Evolutionary conservation across 2,329 filamentous ascomycete genomes (phyloP), one percentile per base, ranked within the genome.

Genomic region (Sporothrix pallida): DNA sequence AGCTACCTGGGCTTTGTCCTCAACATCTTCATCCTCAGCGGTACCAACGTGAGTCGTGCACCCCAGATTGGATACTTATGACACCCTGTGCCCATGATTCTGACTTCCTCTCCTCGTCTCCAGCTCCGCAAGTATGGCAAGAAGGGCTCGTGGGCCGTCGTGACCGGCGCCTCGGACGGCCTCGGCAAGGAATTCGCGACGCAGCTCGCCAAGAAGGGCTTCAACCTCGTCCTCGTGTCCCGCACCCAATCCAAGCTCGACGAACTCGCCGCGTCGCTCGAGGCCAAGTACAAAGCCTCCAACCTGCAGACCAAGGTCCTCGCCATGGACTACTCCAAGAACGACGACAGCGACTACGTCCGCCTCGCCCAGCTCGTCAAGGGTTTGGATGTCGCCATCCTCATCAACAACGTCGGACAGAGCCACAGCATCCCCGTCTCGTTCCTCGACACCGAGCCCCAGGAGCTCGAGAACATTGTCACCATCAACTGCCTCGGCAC

Each of bases 361-460:
- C 87, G 88, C 65, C 86, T 99, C 68, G 88, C 89, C 77, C 84
- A 88, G 76, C 82, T 93, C 31, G 84, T 97, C 70, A 83, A 89
- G 23, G 91, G 87, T 8, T 88, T 97, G 54, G 95, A 98, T 77
- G 85, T 99, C 37, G 91, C 91, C 62, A 92, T 99, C 75, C 85
- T 99, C 76, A 88, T 99, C 86, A 99, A 99, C 88, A 99, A 99
- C 79, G 96, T 99, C 72, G 96, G 96, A 77, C 91, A 94, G 82
- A 97, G 93, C 83, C 96, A 99, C 86, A 92, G 87, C 82, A 97
- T 98, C 72, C 96, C 96, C 1, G 94, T 97, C 0, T 88, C 94
- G 0, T 99, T 99, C 84, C 85, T 92, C 69, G 88, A 93, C 79
- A 98, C 95, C 0, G 83, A 90, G 13, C 87, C 90, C 79, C 86